A percentile compares a stretch with the other conserved stretches of the same genome.
phyloP scores from a whole-genome alignment of 1,284 basidiomycete species.

The Cryptococcus maquisensis region DNA sequence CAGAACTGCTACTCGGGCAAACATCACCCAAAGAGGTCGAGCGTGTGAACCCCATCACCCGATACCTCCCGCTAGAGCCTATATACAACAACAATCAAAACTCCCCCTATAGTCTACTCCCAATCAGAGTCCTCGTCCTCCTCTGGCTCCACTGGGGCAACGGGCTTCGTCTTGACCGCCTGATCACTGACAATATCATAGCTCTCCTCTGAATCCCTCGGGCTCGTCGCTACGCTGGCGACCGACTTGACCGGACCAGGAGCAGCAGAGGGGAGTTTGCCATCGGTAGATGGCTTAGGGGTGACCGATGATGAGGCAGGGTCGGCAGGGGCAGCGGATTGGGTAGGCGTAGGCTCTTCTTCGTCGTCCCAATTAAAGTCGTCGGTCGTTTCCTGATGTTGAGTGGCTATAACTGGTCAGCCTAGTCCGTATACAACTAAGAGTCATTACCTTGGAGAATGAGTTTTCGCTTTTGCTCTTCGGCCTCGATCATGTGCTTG shows the following conservation, averaged over 20 bases:
- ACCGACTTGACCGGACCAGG: conserved; percentile 16
- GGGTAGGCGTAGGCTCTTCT: conserved; percentile 18
- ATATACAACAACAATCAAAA: not conserved
- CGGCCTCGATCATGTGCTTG: conserved; percentile 73
- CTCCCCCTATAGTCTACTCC: conserved; percentile 28
- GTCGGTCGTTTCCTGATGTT: conserved; percentile 25
- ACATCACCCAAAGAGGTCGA: too few species aligned
- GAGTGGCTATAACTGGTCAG: conserved; percentile 12
- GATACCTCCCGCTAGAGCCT: too few species aligned
- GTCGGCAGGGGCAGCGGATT: not conserved
- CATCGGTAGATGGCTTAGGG: conserved; percentile 11
- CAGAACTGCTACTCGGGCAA: too few species aligned
- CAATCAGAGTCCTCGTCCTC: conserved; percentile 48
- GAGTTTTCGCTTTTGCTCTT: conserved; percentile 75
- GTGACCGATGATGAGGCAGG: conserved; percentile 5
- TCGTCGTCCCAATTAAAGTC: conserved; percentile 51
- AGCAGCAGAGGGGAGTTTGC: conserved; percentile 9
- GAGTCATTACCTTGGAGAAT: conserved; percentile 64
- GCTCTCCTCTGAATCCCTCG: conserved; percentile 50
- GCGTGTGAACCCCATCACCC: too few species aligned
- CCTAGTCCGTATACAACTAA: not conserved
- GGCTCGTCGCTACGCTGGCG: conserved; percentile 23
- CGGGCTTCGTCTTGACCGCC: conserved; percentile 13
- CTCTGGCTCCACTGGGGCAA: conserved; percentile 3
- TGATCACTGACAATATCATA: conserved; percentile 47